These are phyloP conservation scores for Meyerozyma sp. DNA, from an alignment of 1,139 yeast species.

Conservation along the genomic window DNA sequence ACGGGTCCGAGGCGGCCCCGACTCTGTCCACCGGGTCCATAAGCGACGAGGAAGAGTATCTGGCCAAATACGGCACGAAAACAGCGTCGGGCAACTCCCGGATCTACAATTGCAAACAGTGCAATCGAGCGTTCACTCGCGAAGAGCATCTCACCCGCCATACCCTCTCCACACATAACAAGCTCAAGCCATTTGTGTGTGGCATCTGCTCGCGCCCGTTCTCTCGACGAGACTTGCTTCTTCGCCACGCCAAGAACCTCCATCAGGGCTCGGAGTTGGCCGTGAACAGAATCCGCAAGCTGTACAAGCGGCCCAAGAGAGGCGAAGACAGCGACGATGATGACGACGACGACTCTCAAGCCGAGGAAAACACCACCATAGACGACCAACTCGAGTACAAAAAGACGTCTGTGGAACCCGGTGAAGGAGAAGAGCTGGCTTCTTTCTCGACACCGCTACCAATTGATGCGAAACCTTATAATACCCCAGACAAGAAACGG, in stretches of 20 bases:
- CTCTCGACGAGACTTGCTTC: conserved; percentile 24
- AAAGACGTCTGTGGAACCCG: background rate
- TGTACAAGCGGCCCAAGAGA: conserved; percentile 19
- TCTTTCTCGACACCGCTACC: background rate
- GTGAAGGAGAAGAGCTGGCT: background rate
- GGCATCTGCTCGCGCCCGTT: conserved; percentile 28
- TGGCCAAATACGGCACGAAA: conserved; percentile 34
- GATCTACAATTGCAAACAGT: conserved; percentile 37
- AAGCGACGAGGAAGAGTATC: background rate
- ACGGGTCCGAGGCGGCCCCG: too few relatives aligned
- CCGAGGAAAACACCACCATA: conserved; percentile 1
- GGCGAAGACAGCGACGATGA: conserved; percentile 7
- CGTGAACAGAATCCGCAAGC: conserved; percentile 40
- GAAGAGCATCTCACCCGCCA: conserved; percentile 46
- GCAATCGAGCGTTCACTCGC: conserved; percentile 43
- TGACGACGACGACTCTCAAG: conserved; percentile 5
- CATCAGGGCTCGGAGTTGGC: conserved; percentile 33
- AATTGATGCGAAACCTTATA: conserved; percentile 9
- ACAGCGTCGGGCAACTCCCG: conserved; percentile 44
- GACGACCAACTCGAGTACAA: conserved; percentile 3
- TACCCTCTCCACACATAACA: conserved; percentile 41
- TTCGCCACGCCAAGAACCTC: conserved; percentile 28
- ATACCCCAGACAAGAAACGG: conserved; percentile 28
- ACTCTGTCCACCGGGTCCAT: background rate
- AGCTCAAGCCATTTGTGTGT: conserved; percentile 38